These are phyloP conservation scores for Pythium scleroteichum DNA, from an alignment of 352 stramenopile species.

Conservation along the genomic window DNA sequence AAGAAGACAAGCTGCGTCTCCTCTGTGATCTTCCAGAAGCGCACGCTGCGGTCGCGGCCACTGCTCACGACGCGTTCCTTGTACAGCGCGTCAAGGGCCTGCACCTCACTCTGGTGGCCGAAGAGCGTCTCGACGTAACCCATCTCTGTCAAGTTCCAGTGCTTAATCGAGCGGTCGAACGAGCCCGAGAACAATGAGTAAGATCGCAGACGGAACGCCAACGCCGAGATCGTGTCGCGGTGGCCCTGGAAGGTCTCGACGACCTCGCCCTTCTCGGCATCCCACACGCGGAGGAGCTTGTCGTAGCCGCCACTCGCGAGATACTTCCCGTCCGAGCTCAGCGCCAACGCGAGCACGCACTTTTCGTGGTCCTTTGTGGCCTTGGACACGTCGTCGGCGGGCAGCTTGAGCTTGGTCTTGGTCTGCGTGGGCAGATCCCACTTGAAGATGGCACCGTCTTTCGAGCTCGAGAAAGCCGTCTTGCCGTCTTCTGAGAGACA, in stretches of 20 bases:
- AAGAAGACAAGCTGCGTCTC: constrained; percentile 95
- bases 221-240: constrained; percentile 83
- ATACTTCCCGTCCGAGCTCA: constrained; percentile 91
- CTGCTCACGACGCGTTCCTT: constrained; percentile 91
- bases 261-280: constrained; percentile 68
- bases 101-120: constrained; percentile 90
- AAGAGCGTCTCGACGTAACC: constrained; percentile 96
- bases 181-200: constrained; percentile 92
- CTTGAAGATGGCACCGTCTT: constrained; percentile 91
- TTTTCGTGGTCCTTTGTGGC: constrained; percentile 76
- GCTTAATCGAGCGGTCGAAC: constrained; percentile 91
- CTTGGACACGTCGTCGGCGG: constrained; percentile 60
- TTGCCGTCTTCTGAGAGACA: constrained; percentile 88
- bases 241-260: constrained; percentile 91
- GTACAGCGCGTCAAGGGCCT: constrained; percentile 88
- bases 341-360: constrained; percentile 82
- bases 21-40: constrained; percentile 95
- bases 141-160: constrained; percentile 96
- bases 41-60: constrained; percentile 90
- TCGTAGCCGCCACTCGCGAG: constrained; percentile 90
- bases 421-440: constrained; percentile 87
- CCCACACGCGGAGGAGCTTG: constrained; percentile 91
- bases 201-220: constrained; percentile 88
- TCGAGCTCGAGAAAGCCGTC: constrained; percentile 89
- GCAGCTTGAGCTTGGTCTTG: constrained; percentile 67